Base-by-base conservation (phyloP, 1,284 basidiomycete genomes). In the Sporisorium sorghi region DNA sequence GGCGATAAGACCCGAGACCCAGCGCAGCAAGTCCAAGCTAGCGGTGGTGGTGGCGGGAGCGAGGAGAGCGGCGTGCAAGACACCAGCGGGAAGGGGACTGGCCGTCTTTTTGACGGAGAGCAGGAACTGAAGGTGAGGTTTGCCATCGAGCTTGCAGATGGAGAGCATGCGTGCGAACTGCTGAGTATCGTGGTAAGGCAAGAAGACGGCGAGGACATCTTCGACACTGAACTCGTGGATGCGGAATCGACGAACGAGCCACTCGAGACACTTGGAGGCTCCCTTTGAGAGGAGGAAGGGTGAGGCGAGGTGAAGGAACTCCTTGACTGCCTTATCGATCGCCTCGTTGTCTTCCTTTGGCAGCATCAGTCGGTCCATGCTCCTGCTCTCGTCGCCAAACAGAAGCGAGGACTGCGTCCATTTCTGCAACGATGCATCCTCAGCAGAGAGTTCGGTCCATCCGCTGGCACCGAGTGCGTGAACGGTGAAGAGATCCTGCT, bases 81-180 rank as follows among this genome's bases (percentile, higher is more conserved):
- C 64, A 15, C 73, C 66, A 3, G 79, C 65, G 1, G 81, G 79
- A 1, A 83, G 68, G 35, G 82, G 79, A 37, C 70, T 69, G 39
- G 69, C 73, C 12, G 73, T 53, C 72, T 82, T 80, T 43, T 81
- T 73, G 52, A 79, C 57, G 0, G 82, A 64, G 9, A 61, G 63
- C 2, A 83, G 62, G 50, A 83, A 83, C 12, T 75, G 71, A 10
- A 79, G 54, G 39, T 74, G 67, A 1, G 80, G 73, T 57, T 66
- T 59, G 23, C 52, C 54, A 23, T 67, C 58, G 17, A 66, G 42
- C 73, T 91, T 90, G 62, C 94, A 86, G 78, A 97, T 94, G 5
- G 91, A 90, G 42, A 97, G 87, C 88, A 98, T 93, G 83, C 96
- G 95, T 9, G 91, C 89, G 85, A 99, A 99, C 83, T 98, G 94